Conservation (phyloP, 352 stramenopile species). For the Globisporangium spiculum region DNA sequence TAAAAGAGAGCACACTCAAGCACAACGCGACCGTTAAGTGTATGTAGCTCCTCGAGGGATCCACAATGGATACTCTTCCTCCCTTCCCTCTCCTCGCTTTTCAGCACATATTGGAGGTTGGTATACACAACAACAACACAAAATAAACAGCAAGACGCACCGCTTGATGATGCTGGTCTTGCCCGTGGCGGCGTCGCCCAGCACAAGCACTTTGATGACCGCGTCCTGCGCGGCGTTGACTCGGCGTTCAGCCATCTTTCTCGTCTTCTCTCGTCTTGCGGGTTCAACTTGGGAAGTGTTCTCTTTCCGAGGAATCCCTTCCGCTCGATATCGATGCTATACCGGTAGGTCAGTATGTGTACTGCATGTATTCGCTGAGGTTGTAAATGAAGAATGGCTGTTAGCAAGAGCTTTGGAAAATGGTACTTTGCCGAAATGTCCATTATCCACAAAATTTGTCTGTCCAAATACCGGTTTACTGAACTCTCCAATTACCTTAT, state of each 20-base stretch:
- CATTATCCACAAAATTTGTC: too few species aligned
- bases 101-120: neutral
- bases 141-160: slow-evolving; percentile 31
- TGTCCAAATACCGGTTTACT: neutral
- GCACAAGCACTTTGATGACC: slow-evolving; percentile 91
- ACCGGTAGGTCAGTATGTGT: neutral
- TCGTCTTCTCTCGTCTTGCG: neutral
- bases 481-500: neutral
- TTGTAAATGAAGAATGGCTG: neutral
- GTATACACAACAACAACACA: neutral
- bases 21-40: neutral
- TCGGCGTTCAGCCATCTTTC: slow-evolving; percentile 59
- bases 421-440: too few species aligned
- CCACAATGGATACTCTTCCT: slow-evolving; percentile 3
- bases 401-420: too few species aligned
- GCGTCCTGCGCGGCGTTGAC: slow-evolving; percentile 81
- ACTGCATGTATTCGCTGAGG: neutral
- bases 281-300: slow-evolving; percentile 12
- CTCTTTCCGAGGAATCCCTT: slow-evolving; percentile 2
- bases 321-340: neutral
- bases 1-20: neutral
- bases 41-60: neutral
- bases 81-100: neutral
- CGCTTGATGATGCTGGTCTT: slow-evolving; percentile 94
- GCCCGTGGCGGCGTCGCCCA: slow-evolving; percentile 88